Base-by-base conservation (phyloP, 139 green algal genomes). In the Coccomyxa sp. region DNA sequence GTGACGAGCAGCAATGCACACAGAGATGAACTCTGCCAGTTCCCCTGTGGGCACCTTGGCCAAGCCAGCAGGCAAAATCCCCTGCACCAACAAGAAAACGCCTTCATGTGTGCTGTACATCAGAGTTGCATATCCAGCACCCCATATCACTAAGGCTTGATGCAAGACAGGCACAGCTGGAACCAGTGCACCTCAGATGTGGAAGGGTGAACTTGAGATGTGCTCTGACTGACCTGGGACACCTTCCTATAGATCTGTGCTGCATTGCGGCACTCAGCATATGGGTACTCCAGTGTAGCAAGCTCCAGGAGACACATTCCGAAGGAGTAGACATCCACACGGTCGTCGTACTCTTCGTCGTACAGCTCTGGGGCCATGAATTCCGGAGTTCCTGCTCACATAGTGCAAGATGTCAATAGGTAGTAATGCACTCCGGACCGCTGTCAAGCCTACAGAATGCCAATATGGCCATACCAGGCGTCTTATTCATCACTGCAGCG, bases 301-400 rank as follows among this genome's bases (percentile, higher is more conserved):
- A 99, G 90, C 88, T 99, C 96, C 86, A 99, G 90, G 81, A 99
- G 82, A 83, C 94, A 98, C 96, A 99, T 99, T 70, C 95, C 95
- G 83, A 97, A 97, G 35, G 89, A 86, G 84, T 95, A 94, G n/a
- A 98, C 95, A 81, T 99, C 96, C 39, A 99, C 96, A 50, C 96
- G 93, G 86, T 99, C 96, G 76, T 98, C 91, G 75, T 99, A 99
- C 74, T 98, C 91, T 87, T 99, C 97, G 76, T 99, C 95, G 64
- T 99, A 99, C 81, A 99, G 92, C 91, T 99, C 97, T 16, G 93
- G 96, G 8, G 96, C 96, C 96, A 99, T 99, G 89, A 99, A 99
- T 85, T 99, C 93, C 34, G 95, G 94, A 8, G 95, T 98, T 74
- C 94, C 86, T 89, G 82, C 54, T 74, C 50, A 64, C 27, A 3